Evolutionary conservation across 192 early-diverging fungal species (phyloP), one percentile per base, ranked within the genome.

Genomic region (Rhizophagus sp.): DNA sequence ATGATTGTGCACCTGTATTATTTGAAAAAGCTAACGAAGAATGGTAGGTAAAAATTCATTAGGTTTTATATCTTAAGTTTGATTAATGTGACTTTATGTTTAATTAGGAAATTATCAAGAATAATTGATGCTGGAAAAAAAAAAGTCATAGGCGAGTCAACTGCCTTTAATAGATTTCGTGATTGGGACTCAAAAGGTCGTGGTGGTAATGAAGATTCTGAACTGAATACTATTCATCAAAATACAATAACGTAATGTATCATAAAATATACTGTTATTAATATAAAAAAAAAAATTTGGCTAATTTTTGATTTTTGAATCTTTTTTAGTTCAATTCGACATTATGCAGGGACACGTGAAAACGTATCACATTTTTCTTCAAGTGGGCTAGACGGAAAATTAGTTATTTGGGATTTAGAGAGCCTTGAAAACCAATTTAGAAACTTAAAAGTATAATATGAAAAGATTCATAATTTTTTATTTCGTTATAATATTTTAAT

Each of bases 1-100:
- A 97, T 84, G 98, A 99, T 81, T 99, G 97, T 84, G 91, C 89
- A 13, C 98, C 98, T 2, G 90, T 94, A 81, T 84, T 99, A 63
- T 94, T 93, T 79, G 88, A 90, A 68, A 82, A 72, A 86, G 91
- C 64, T 84, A 86, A 4, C 76, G 75, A 68, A 78, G 90, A 24
- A 95, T 94, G 95, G 94, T 81, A 39, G 81, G 47, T 22, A 30
- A 25, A 76, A 11, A 66, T 24, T 6, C 39, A 22, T 4, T 61
- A 63, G 25, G 33, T 69, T 17, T 12, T 30, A 27, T 30, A 1
- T 15, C 30, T 67, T 22, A 64, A 12, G 19, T 19, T 62, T 57
- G 0, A 67, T 27, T 50, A 70, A 22, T 50, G 25, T 3, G 25
- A 27, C 15, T 52, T 30, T 41, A 24, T 9, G 1, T 41, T 24